Percentiles rank a stretch among this genome's conserved stretches.
Evolutionary conservation across 2,329 filamentous ascomycete genomes (phyloP).

Genomic region (Penicillium sclerotiorum): DNA sequence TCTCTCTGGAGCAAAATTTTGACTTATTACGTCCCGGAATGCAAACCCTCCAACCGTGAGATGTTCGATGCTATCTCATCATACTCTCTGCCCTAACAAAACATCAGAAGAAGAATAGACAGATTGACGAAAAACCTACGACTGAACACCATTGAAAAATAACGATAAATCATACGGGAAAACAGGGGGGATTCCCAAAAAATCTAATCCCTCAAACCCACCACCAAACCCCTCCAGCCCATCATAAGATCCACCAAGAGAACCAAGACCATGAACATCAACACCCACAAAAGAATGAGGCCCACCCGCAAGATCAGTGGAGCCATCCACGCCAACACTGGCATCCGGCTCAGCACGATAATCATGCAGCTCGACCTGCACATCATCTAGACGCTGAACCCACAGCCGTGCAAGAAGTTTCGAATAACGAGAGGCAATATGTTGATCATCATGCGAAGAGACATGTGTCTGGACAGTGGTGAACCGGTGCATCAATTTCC

Average conservation of each 20-base stretch:
- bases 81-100: no score
- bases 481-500: constrained; percentile 3
- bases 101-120: no score
- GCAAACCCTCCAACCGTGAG: no score
- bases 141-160: neutral
- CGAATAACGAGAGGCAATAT: constrained; percentile 1
- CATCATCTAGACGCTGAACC: neutral
- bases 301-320: neutral
- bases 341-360: neutral
- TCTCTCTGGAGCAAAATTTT: no score
- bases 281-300: neutral
- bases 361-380: neutral
- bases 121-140: neutral
- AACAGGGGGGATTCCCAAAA: constrained; percentile 8
- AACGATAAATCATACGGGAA: constrained; percentile 8
- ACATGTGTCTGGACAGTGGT: neutral
- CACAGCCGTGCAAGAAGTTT: neutral
- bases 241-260: neutral
- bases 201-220: constrained; percentile 3
- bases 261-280: neutral
- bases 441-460: neutral
- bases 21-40: no score
- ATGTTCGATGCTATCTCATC: neutral
- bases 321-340: neutral
- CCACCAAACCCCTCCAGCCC: neutral